Conservation (phyloP, 2,329 filamentous ascomycete genomes). For the Alternaria sp. region DNA sequence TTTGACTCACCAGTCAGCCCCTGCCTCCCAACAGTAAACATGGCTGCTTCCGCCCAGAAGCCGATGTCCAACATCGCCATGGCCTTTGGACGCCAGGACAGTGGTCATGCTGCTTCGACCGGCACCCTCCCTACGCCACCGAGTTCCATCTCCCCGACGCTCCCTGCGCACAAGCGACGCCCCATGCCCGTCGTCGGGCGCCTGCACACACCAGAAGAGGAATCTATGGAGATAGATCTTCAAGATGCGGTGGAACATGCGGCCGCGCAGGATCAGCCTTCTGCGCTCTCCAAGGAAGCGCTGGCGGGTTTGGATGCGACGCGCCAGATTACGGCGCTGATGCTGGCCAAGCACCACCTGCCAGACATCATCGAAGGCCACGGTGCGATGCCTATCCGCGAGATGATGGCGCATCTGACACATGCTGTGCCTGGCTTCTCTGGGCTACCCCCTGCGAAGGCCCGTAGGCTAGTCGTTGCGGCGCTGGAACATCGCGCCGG, state of each 20-base stretch:
- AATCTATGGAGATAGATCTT: constrained; percentile 82
- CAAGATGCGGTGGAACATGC: constrained; percentile 69
- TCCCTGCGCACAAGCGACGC: constrained; percentile 81
- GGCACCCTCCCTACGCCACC: constrained; percentile 82
- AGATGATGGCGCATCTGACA: constrained; percentile 93
- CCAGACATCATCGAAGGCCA: constrained; percentile 89
- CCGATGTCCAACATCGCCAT: constrained; percentile 51
- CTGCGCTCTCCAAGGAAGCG: constrained; percentile 57
- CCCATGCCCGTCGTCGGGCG: constrained; percentile 54
- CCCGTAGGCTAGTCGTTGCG: constrained; percentile 87
- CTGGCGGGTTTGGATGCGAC: constrained; percentile 70
- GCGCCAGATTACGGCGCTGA: constrained; percentile 80
- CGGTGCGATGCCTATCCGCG: constrained; percentile 89
- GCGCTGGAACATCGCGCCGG: constrained; percentile 81
- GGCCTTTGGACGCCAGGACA: constrained; percentile 46
- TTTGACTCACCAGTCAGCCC: constrained; percentile 40
- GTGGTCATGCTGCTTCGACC: constrained; percentile 27
- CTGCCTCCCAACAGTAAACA: constrained; percentile 30
- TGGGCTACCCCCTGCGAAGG: constrained; percentile 85
- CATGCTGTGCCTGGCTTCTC: constrained; percentile 93
- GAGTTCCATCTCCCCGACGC: constrained; percentile 89
- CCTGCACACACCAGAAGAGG: constrained; percentile 55
- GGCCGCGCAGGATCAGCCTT: constrained; percentile 52
- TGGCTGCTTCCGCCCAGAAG: constrained; percentile 46
- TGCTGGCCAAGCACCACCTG: constrained; percentile 89